These are phyloP conservation scores for Gorgonomyces haynaldii DNA, from an alignment of 192 early-diverging fungal species.

Conservation along the genomic window DNA sequence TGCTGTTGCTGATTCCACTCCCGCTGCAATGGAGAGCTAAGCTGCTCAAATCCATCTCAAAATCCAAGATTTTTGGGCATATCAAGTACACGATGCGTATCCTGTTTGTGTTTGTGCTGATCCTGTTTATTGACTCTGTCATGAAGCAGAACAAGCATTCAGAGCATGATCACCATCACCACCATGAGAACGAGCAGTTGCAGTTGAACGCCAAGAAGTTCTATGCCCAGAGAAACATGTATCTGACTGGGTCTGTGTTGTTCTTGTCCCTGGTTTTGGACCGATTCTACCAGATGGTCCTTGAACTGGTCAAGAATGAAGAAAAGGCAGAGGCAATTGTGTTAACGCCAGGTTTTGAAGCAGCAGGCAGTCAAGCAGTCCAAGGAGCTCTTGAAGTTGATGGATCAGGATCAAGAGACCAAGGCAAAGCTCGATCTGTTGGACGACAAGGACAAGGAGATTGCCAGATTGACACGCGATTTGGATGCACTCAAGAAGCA, in stretches of 20 bases:
- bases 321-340: slow-evolving; percentile 2
- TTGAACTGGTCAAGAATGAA: slow-evolving; percentile 20
- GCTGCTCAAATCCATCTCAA: slow-evolving; percentile 14
- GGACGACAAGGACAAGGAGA: slow-evolving; percentile 8
- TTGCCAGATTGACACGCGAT: slow-evolving; percentile 11
- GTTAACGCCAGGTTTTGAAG: slow-evolving; percentile 13
- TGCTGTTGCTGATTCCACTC: slow-evolving; percentile 7
- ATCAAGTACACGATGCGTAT: slow-evolving; percentile 7
- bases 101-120: slow-evolving; percentile 13
- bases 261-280: slow-evolving; percentile 22
- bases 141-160: neutral
- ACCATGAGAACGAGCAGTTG: slow-evolving; percentile 4
- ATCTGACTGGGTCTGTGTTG: slow-evolving; percentile 24
- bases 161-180: slow-evolving; percentile 1
- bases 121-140: slow-evolving; percentile 16
- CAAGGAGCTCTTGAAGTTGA: slow-evolving; percentile 19
- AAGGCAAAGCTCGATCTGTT: slow-evolving; percentile 5
- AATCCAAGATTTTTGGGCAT: slow-evolving; percentile 7
- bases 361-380: slow-evolving; percentile 23
- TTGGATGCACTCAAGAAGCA: slow-evolving; percentile 24
- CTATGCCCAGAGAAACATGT: slow-evolving; percentile 28
- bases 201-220: slow-evolving; percentile 13
- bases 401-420: slow-evolving; percentile 9
- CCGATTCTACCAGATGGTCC: slow-evolving; percentile 21
- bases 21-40: slow-evolving; percentile 9